Conservation (phyloP, 805 yeast species). For the Scheffersomyces stipitis region DNA sequence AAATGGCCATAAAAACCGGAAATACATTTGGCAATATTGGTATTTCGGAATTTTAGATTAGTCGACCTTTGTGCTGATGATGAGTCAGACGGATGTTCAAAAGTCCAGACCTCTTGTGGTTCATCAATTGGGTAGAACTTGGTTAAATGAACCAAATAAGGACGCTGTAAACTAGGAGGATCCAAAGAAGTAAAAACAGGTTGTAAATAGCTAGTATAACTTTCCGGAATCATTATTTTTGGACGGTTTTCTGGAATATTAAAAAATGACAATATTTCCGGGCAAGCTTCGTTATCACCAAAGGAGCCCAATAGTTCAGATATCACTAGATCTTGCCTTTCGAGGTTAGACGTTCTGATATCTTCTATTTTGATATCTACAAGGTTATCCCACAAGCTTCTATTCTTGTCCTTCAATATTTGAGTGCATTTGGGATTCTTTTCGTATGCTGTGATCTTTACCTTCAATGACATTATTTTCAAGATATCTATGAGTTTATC, state of each 20-base stretch:
- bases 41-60: neutral
- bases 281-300: slow-evolving; percentile 88
- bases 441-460: slow-evolving; percentile 56
- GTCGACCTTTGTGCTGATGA: slow-evolving; percentile 2
- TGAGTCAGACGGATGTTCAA: slow-evolving; percentile 47
- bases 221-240: slow-evolving; percentile 38
- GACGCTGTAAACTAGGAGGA: slow-evolving; percentile 9
- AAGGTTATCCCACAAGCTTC: slow-evolving; percentile 48
- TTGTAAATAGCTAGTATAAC: slow-evolving; percentile 58
- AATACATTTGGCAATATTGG: slow-evolving; percentile 40
- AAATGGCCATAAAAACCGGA: slow-evolving; percentile 81
- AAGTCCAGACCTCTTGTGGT: slow-evolving; percentile 59
- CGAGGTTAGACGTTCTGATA: slow-evolving; percentile 41
- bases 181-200: slow-evolving; percentile 64
- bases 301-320: slow-evolving; percentile 88
- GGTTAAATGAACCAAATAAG: slow-evolving; percentile 21
- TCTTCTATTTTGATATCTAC: slow-evolving; percentile 60
- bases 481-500: slow-evolving; percentile 28
- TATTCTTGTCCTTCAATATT: slow-evolving; percentile 49
- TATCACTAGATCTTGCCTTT: slow-evolving; percentile 54
- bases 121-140: slow-evolving; percentile 27
- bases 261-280: slow-evolving; percentile 60
- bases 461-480: slow-evolving; percentile 12
- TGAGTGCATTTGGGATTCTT: slow-evolving; percentile 64
- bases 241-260: slow-evolving; percentile 34